Base-by-base conservation (phyloP, 768 basidiomycete species). In the Lactarius pseudohatsudake region DNA sequence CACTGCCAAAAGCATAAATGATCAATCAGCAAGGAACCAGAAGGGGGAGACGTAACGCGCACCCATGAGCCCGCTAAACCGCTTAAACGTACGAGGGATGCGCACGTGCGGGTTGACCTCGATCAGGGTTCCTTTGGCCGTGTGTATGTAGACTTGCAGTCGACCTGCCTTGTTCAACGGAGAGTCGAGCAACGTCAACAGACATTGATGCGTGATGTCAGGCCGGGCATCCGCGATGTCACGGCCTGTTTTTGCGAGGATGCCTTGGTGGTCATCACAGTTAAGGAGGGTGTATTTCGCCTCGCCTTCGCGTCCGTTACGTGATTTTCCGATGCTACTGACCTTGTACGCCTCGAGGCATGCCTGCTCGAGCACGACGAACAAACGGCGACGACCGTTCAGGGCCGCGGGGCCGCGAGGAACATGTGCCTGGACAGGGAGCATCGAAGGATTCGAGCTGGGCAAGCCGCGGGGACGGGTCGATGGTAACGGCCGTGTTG, bases 171-270 rank as follows among this genome's bases (percentile, higher is more conserved):
- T 98, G 84, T 99, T 99, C 55, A 99, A 80, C 1, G 97, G 97
- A 22, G 96, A 98, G 79, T 99, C 97, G 64, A 99, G 85, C 8
- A 99, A 82, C 0, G 97, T 99, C 71, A 99, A 80, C 13, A 99
- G 85, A 74, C 97, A 99, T 94, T 98, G 97, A 76, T 99, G 97
- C 0, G 97, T 98, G 73, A 98, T 98, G 78, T 98, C 97, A 2
- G 97, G 97, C 70, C 97, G 82, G n/a, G 97, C 97, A 78, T 98
- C 96, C 18, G 97, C 97, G 68, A 98, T 98, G 78, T 99, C 97
- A 75, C 96, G 85, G 18, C 95, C 94, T 0, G 94, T 97, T 78
- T 97, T 98, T 5, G 97, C 96, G 68, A 99, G 82, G 71, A 99
- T 97, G 63, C 96, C 96, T 76, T 99, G 97, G 78, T 98, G 97